A percentile compares a stretch with the other conserved stretches of the same genome.
Conservation (phyloP, 202 grass and related monocot genomes). For the Brachypodium distachyon region DNA sequence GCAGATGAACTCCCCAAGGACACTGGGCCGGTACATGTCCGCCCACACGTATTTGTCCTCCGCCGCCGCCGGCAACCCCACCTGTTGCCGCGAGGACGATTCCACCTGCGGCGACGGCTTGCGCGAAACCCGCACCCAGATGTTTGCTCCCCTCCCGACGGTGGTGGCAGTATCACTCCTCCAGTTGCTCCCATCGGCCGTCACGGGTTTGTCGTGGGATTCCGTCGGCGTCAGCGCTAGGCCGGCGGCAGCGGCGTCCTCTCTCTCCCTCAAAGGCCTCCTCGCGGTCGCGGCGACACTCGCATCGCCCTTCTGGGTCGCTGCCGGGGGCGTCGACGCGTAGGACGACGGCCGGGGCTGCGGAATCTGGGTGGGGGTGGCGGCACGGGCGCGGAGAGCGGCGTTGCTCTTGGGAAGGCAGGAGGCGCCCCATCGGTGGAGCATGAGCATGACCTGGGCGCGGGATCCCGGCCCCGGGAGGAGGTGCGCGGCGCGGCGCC, state of each 20-base stretch:
- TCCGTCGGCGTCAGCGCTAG: neutral
- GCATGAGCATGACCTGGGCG: neutral
- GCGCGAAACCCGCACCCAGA: constrained; percentile 16
- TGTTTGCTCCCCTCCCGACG: neutral
- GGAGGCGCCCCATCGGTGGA: constrained; percentile 10
- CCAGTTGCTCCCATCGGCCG: neutral
- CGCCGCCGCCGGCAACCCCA: neutral
- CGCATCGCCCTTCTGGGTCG: neutral
- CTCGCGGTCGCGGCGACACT: constrained; percentile 11
- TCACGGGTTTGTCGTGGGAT: neutral
- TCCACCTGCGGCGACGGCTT: neutral
- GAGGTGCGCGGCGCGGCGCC: neutral
- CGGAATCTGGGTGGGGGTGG: neutral
- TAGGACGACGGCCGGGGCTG: neutral
- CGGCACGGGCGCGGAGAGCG: neutral
- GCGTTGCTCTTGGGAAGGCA: neutral
- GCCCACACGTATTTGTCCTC: constrained; percentile 50
- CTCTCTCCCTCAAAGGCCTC: constrained; percentile 67
- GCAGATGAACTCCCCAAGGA: constrained; percentile 54
- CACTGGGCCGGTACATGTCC: constrained; percentile 38
- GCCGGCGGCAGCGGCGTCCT: neutral
- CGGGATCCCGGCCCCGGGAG: neutral
- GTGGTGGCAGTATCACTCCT: neutral
- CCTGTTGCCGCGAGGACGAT: neutral
- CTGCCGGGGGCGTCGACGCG: neutral